These are phyloP conservation scores for Byssothecium circinans DNA, from an alignment of 2,329 filamentous ascomycete species.

Conservation along the genomic window DNA sequence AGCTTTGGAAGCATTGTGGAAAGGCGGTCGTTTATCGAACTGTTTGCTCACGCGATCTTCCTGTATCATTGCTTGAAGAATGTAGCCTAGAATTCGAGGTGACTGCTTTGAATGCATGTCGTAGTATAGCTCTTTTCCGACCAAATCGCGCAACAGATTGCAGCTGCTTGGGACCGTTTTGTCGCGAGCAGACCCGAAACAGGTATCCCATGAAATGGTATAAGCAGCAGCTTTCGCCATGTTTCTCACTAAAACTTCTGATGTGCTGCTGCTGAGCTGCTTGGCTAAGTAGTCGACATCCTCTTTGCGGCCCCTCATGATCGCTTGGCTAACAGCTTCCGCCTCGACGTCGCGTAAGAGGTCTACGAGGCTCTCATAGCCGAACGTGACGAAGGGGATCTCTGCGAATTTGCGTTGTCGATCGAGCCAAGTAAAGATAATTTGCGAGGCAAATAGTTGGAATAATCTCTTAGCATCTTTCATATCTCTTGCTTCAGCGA, in stretches of 20 bases:
- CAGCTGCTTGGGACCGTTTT: conserved; percentile 61
- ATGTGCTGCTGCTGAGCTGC: conserved; percentile 30
- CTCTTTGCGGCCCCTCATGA: conserved; percentile 75
- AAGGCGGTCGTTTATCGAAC: conserved; percentile 62
- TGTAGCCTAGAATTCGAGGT: conserved; percentile 71
- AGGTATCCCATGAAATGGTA: conserved; percentile 75
- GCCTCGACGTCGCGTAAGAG: conserved; percentile 71
- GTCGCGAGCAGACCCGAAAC: conserved; percentile 37
- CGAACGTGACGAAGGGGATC: conserved; percentile 85
- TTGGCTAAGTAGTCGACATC: conserved; percentile 63
- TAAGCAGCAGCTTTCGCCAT: conserved; percentile 85
- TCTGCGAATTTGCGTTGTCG: conserved; percentile 54
- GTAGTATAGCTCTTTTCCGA: conserved; percentile 69
- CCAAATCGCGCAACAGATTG: conserved; percentile 64
- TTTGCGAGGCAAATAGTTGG: conserved; percentile 79
- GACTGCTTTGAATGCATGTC: conserved; percentile 69
- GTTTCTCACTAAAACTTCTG: conserved; percentile 55
- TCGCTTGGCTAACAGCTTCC: conserved; percentile 76
- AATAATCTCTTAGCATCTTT: conserved; percentile 72
- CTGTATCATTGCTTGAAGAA: conserved; percentile 68
- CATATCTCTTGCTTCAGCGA: conserved; percentile 68
- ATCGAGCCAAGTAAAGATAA: conserved; percentile 89
- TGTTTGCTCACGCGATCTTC: conserved; percentile 35
- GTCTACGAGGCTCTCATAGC: conserved; percentile 68
- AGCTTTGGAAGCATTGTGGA: conserved; percentile 63